Conservation (phyloP, 805 yeast genomes). For the Komagataella pseudopastoris region DNA sequence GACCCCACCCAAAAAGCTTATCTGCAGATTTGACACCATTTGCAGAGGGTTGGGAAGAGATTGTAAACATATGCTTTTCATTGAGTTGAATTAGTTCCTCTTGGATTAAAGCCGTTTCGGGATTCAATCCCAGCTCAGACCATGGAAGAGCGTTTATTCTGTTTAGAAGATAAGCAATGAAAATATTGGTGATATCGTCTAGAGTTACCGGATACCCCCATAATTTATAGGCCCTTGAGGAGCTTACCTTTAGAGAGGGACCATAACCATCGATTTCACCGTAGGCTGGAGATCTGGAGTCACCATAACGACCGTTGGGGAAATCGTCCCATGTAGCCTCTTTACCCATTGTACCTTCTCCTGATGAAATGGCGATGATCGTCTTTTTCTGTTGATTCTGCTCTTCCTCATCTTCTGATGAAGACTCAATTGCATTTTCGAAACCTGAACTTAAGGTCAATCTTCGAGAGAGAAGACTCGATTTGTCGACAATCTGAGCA, state of each 20-base stretch:
- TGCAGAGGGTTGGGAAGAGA: conserved; percentile 94
- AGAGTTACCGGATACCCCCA: conserved; percentile 70
- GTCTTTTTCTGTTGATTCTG: conserved; percentile 31
- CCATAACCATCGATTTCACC: conserved; percentile 99
- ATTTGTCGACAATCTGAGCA: conserved; percentile 65
- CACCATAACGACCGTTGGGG: conserved; percentile 93
- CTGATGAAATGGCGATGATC: conserved; percentile 67
- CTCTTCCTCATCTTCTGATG: conserved; percentile 2
- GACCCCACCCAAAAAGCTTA: conserved; percentile 96
- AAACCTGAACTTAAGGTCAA: conserved; percentile 19
- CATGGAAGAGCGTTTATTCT: conserved; percentile 78
- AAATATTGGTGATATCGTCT: conserved; percentile 50
- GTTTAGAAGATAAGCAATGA: conserved; percentile 60
- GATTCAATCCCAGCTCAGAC: conserved; percentile 74
- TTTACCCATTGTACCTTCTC: conserved; percentile 72
- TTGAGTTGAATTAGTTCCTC: conserved; percentile 78
- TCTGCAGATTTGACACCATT: conserved; percentile 71
- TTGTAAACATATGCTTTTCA: conserved; percentile 62
- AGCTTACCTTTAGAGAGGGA: conserved; percentile 69
- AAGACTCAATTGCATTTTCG: conserved; percentile 21
- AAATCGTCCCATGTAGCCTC: conserved; percentile 97
- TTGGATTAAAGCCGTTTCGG: conserved; percentile 88
- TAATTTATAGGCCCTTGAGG: conserved; percentile 47
- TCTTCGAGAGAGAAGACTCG: conserved; percentile 37
- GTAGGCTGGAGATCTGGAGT: conserved; percentile 89